Percentiles rank a stretch among this genome's conserved stretches.
These are phyloP conservation scores for Mangifera indica DNA, from an alignment of 345 rosid species.

Conservation along the genomic window DNA sequence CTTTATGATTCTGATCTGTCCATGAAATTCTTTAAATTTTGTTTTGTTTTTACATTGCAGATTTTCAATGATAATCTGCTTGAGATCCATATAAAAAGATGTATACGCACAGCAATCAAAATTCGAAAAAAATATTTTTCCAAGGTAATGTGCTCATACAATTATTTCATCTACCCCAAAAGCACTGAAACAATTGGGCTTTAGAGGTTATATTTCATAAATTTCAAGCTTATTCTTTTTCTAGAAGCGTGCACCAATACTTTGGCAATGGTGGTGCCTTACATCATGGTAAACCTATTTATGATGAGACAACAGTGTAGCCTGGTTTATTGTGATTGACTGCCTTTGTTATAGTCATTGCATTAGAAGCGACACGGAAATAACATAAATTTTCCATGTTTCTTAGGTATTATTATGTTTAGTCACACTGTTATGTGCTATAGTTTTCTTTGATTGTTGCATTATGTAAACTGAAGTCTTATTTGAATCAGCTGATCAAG, in stretches of 20 bases:
- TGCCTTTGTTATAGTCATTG: background rate
- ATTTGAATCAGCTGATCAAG: conserved; percentile 53
- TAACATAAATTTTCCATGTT: background rate
- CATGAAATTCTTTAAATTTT: background rate
- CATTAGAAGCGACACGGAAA: background rate
- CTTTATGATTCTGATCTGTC: background rate
- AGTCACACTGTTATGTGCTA: background rate
- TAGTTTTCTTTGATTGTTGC: conserved; percentile 18
- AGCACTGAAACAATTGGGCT: background rate
- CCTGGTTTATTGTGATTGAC: background rate
- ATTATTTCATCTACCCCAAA: background rate
- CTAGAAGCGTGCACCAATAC: background rate
- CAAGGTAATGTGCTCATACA: conserved; percentile 51
- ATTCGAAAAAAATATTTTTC: conserved; percentile 77
- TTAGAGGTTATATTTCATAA: background rate
- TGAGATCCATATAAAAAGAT: conserved; percentile 66
- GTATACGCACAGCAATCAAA: conserved; percentile 68
- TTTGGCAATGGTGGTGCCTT: background rate
- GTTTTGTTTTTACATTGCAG: conserved; percentile 38
- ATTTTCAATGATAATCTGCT: conserved; percentile 83
- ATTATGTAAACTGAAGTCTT: conserved; percentile 26
- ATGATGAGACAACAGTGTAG: background rate
- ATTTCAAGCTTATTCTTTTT: background rate
- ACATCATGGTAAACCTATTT: background rate
- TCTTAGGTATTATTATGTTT: background rate